Percentiles rank a stretch among this genome's conserved stretches.
phyloP scores from a whole-genome alignment of 192 early-diverging fungal genomes.

The Obelidium mucronatum region DNA sequence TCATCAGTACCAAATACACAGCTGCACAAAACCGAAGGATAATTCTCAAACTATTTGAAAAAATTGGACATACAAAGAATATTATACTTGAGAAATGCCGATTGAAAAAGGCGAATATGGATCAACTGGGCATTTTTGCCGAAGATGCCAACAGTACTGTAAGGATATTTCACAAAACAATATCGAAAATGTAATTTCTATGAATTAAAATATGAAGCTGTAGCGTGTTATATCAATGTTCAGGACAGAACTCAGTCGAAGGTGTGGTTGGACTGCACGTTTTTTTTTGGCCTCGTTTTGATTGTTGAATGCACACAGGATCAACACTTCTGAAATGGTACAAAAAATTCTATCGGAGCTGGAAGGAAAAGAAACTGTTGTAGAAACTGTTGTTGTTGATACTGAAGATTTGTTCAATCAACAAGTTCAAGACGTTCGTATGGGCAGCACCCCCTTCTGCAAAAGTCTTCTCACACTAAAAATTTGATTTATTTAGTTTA shows the following conservation, averaged over 20 bases:
- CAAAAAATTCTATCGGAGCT: slow-evolving; percentile 40
- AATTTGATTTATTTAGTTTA: slow-evolving; percentile 34
- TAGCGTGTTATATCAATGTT: slow-evolving; percentile 47
- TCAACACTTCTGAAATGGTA: slow-evolving; percentile 45
- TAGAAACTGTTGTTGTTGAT: slow-evolving; percentile 22
- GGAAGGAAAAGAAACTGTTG: slow-evolving; percentile 36
- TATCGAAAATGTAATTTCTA: not conserved
- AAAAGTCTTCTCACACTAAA: not conserved
- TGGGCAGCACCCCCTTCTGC: not conserved
- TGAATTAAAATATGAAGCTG: too few species aligned
- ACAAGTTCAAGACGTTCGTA: slow-evolving; percentile 49
- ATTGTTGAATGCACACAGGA: slow-evolving; percentile 29
- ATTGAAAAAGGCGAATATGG: slow-evolving; percentile 42
- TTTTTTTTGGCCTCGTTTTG: not conserved
- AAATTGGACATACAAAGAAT: slow-evolving; percentile 42
- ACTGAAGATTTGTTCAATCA: slow-evolving; percentile 39
- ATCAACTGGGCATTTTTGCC: slow-evolving; percentile 35
- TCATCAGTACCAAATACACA: slow-evolving; percentile 30
- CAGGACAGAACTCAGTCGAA: slow-evolving; percentile 46
- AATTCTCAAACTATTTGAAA: slow-evolving; percentile 46
- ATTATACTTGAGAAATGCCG: slow-evolving; percentile 42
- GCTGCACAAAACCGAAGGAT: slow-evolving; percentile 43
- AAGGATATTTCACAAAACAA: not conserved
- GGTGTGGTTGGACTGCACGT: slow-evolving; percentile 29
- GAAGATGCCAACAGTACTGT: slow-evolving; percentile 32